phyloP scores from a whole-genome alignment of 2,329 filamentous ascomycete species.

The Ophiostoma montium region DNA sequence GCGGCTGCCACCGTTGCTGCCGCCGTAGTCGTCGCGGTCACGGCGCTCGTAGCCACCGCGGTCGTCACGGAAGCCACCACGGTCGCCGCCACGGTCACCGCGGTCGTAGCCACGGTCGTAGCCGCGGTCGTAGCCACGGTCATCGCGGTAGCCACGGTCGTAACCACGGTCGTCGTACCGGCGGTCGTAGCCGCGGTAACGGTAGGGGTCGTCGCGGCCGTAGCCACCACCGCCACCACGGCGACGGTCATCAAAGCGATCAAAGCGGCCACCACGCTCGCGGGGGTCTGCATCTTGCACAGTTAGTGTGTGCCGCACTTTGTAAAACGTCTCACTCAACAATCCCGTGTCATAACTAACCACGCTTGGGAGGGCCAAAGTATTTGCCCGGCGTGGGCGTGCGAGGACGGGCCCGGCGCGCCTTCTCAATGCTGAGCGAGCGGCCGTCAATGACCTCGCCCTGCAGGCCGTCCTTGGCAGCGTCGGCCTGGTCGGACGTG shows the following conservation, averaged over 20 bases:
- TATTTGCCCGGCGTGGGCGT: conserved; percentile 98
- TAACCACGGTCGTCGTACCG: conserved; percentile 32
- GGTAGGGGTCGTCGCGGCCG: conserved; percentile 24
- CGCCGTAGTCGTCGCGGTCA: conserved; percentile 27
- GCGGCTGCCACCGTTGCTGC: conserved; percentile 25
- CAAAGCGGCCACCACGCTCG: conserved; percentile 24
- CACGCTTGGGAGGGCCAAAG: conserved; percentile 95
- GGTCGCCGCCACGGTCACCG: conserved; percentile 2
- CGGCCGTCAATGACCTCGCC: conserved; percentile 91
- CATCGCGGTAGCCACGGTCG: conserved; percentile 31
- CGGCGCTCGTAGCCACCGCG: conserved; percentile 36
- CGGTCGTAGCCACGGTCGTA: conserved; percentile 29
- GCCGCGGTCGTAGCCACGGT: conserved; percentile 18
- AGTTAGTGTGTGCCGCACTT: too few relatives aligned
- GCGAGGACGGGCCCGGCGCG: conserved; percentile 82
- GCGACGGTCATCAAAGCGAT: conserved; percentile 52
- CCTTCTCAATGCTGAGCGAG: conserved; percentile 97
- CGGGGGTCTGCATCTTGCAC: conserved; percentile 15
- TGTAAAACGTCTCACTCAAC: too few relatives aligned
- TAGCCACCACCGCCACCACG: conserved; percentile 35
- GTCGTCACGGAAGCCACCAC: conserved; percentile 17
- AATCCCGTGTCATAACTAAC: conserved; percentile 36
- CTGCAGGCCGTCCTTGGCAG: conserved; percentile 89
- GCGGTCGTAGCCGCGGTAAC: conserved; percentile 28
- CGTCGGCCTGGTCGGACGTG: conserved; percentile 85